phyloP scores from a whole-genome alignment of 768 basidiomycete species.

The Hypholoma sublateritium region DNA sequence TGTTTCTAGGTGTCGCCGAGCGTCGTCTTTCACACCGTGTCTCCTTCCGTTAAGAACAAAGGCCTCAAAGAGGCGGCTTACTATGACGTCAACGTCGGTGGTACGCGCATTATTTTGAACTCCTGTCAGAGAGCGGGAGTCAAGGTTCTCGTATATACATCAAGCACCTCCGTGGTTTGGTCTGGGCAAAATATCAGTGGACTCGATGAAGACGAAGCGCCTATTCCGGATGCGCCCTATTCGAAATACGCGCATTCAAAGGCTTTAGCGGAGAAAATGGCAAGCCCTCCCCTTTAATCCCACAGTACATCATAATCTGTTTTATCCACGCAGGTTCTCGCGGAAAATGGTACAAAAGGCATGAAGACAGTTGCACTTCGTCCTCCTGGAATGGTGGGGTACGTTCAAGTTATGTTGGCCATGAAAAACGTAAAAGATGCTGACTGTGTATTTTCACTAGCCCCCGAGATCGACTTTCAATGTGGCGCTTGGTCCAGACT shows the following conservation, averaged over 20 bases:
- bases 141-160: constrained; percentile 49
- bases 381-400: constrained; percentile 59
- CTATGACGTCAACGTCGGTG: constrained; percentile 52
- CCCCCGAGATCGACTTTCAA: background rate
- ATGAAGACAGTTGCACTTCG: constrained; percentile 48
- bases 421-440: no score
- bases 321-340: constrained; percentile 17
- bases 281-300: constrained; percentile 22
- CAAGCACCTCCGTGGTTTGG: constrained; percentile 25
- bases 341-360: constrained; percentile 43
- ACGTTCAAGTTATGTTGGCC: constrained; percentile 24
- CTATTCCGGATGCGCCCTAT: constrained; percentile 35
- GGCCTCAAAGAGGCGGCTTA: constrained; percentile 32
- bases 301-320: constrained; percentile 23
- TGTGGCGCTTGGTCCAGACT: background rate
- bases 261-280: no score
- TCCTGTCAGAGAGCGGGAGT: constrained; percentile 40
- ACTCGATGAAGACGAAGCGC: constrained; percentile 48
- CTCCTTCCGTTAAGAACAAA: constrained; percentile 33
- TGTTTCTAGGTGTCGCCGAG: constrained; percentile 32
- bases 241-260: constrained; percentile 45
- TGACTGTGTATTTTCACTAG: background rate
- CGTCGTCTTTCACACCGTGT: constrained; percentile 55
- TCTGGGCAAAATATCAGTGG: constrained; percentile 47
- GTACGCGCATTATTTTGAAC: constrained; percentile 45